Evolutionary conservation across 2,329 filamentous ascomycete species (phyloP).

Genomic region (Akanthomyces uredinophilus): DNA sequence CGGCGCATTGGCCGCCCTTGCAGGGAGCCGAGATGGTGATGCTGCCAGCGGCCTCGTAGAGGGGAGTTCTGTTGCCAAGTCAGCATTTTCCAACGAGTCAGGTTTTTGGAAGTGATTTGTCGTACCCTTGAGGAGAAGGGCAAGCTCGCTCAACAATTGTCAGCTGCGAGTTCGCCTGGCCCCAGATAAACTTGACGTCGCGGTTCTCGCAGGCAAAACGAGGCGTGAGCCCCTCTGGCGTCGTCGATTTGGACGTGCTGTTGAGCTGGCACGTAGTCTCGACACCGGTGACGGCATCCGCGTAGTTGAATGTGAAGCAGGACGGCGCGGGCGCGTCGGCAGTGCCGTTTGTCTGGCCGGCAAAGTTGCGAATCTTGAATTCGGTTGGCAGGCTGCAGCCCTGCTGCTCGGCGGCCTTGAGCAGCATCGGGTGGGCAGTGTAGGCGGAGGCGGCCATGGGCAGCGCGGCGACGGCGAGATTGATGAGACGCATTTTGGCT

Average conservation of each 20-base stretch:
- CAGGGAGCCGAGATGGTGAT: conserved; percentile 16
- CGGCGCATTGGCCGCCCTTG: conserved; percentile 1
- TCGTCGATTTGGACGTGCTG: conserved; percentile 34
- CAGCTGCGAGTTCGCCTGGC: conserved; percentile 24
- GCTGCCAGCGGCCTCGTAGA: conserved; percentile 18
- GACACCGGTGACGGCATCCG: conserved; percentile 35
- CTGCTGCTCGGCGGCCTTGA: conserved; percentile 20
- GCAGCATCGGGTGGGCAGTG: conserved; percentile 23
- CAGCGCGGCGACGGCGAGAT: not conserved
- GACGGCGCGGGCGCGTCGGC: conserved; percentile 24
- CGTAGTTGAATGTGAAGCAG: conserved; percentile 36
- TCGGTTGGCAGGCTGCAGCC: conserved; percentile 33
- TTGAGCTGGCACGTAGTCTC: conserved; percentile 41
- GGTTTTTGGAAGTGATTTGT: conserved; percentile 1
- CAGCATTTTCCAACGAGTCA: not conserved
- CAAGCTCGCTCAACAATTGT: conserved; percentile 44
- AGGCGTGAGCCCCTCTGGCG: conserved; percentile 25
- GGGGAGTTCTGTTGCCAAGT: conserved; percentile 7
- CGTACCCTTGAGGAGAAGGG: conserved; percentile 32
- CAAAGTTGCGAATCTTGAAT: conserved; percentile 37
- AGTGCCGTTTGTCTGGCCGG: conserved; percentile 28
- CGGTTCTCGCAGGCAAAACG: conserved; percentile 40
- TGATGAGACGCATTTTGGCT: conserved; percentile 12
- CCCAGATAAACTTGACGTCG: conserved; percentile 40
- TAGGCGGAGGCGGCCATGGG: conserved; percentile 20